phyloP scores from a whole-genome alignment of 2,329 filamentous ascomycete genomes.

The Metarhizium brunneum region DNA sequence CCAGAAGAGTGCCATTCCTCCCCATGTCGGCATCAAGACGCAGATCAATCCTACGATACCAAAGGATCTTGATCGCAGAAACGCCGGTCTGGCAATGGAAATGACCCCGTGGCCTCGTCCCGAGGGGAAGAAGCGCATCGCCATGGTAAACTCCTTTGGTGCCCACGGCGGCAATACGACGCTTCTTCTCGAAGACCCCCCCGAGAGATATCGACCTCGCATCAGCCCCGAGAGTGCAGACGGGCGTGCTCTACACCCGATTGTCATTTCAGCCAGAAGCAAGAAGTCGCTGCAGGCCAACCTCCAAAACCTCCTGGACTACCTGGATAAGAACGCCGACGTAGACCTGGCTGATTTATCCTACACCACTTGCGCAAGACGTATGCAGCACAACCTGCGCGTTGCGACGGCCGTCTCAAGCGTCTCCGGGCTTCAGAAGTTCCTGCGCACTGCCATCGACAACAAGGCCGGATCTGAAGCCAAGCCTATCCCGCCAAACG shows the following conservation, averaged over 20 bases:
- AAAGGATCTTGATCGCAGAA: constrained; percentile 40
- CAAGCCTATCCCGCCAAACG: too few species aligned
- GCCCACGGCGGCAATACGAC: constrained; percentile 66
- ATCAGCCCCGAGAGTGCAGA: too few species aligned
- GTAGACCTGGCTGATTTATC: constrained; percentile 48
- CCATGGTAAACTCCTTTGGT: constrained; percentile 55
- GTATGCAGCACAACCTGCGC: constrained; percentile 50
- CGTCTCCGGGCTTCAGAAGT: too few species aligned
- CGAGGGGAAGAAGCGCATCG: constrained; percentile 31
- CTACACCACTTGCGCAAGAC: constrained; percentile 60
- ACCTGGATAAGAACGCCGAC: constrained; percentile 41
- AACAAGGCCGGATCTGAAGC: too few species aligned
- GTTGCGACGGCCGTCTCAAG: constrained; percentile 23
- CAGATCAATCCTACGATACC: constrained; percentile 50
- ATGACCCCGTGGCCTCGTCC: too few species aligned
- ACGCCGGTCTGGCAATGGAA: constrained; percentile 40
- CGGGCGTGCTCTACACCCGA: constrained; percentile 42
- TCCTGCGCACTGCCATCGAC: too few species aligned
- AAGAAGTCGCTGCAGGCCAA: constrained; percentile 50
- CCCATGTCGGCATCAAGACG: constrained; percentile 56
- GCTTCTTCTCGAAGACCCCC: constrained; percentile 55
- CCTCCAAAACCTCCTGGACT: constrained; percentile 41
- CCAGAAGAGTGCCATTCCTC: constrained; percentile 46
- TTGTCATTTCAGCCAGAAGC: constrained; percentile 49
- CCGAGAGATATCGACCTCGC: constrained; percentile 12